Evolutionary conservation across 2,329 filamentous ascomycete species (phyloP).

Genomic region (Scopulariopsis brevicaulis): DNA sequence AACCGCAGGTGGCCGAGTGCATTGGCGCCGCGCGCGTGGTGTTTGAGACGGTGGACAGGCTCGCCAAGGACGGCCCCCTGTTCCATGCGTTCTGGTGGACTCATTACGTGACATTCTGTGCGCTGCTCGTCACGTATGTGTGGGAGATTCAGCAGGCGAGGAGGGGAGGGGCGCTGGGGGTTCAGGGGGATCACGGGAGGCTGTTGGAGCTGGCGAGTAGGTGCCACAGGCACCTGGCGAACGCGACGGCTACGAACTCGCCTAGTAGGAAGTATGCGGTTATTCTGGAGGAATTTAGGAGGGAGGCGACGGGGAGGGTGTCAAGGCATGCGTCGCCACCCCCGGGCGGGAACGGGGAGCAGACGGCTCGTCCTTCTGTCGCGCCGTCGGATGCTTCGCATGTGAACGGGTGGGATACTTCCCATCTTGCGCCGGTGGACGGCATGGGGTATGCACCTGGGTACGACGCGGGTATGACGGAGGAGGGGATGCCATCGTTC

Average conservation of each 20-base stretch:
- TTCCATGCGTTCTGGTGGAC: constrained; percentile 42
- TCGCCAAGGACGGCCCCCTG: constrained; percentile 24
- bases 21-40: constrained; percentile 32
- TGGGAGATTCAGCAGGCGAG: constrained; percentile 34
- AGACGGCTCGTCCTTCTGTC: not conserved
- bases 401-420: not conserved
- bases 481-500: not conserved
- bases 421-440: not conserved
- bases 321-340: not conserved
- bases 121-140: constrained; percentile 39
- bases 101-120: constrained; percentile 41
- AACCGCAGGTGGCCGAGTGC: constrained; percentile 25
- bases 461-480: not conserved
- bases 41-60: constrained; percentile 28
- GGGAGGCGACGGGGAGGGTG: constrained; percentile 17
- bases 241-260: constrained; percentile 23
- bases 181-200: constrained; percentile 6
- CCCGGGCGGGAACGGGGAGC: not conserved
- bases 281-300: constrained; percentile 37
- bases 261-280: constrained; percentile 36
- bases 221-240: constrained; percentile 31
- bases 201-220: constrained; percentile 29
- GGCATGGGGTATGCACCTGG: not conserved
- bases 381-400: not conserved
- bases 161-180: not conserved